These are phyloP conservation scores for Xerocomus nothofagi DNA, from an alignment of 1,284 basidiomycete species.

Conservation along the genomic window DNA sequence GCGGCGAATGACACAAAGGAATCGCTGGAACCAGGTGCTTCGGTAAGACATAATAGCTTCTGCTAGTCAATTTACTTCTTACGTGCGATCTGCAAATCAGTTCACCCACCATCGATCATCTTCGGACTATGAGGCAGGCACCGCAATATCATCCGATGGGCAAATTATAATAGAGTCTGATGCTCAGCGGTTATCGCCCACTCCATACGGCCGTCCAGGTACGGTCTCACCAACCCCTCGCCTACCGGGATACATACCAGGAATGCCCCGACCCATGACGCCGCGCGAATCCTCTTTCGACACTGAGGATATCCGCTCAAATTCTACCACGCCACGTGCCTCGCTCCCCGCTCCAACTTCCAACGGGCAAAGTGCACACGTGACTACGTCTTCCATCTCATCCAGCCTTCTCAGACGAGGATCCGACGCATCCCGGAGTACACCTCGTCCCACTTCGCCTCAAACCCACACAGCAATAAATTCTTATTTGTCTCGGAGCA, in stretches of 20 bases:
- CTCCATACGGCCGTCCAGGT: constrained; percentile 42
- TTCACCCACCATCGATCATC: constrained; percentile 28
- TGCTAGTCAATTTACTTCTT: constrained; percentile 17
- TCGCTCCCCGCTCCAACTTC: constrained; percentile 52
- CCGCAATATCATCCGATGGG: constrained; percentile 66
- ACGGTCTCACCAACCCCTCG: constrained; percentile 59
- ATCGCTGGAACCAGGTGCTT: constrained; percentile 16
- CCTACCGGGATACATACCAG: constrained; percentile 80
- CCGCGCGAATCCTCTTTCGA: constrained; percentile 64
- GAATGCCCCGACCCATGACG: constrained; percentile 85
- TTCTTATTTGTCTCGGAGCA: constrained; percentile 57
- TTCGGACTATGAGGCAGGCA: constrained; percentile 53
- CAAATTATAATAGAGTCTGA: constrained; percentile 45
- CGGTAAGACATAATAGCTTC: constrained; percentile 23
- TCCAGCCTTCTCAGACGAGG: constrained; percentile 48
- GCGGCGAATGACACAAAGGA: constrained; percentile 20
- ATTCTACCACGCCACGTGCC: constrained; percentile 76
- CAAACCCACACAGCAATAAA: constrained; percentile 43
- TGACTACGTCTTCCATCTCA: constrained; percentile 34
- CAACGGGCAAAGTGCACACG: constrained; percentile 35
- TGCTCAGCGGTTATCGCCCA: constrained; percentile 53
- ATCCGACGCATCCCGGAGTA: constrained; percentile 50
- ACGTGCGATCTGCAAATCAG: constrained; percentile 21
- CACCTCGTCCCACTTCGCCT: constrained; percentile 48
- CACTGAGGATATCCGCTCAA: constrained; percentile 66